Evolutionary conservation across 2,329 filamentous ascomycete genomes (phyloP).

Genomic region (Calonectria hawksworthii): DNA sequence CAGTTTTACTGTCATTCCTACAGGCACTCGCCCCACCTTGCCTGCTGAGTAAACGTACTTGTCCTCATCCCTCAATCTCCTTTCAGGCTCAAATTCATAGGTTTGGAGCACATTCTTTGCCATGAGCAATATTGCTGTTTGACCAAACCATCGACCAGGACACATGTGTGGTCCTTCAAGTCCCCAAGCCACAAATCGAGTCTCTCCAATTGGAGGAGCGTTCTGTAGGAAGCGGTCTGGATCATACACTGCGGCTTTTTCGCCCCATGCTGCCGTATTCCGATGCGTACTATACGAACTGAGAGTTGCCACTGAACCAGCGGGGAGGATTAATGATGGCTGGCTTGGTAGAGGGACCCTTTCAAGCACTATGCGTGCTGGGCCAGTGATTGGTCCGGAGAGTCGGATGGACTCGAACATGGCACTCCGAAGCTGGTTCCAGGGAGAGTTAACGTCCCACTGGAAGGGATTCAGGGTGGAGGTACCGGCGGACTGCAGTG

Average conservation of each 20-base stretch:
- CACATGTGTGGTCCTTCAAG: neutral
- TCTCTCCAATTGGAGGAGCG: neutral
- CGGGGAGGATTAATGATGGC: neutral
- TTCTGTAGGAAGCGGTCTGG: neutral
- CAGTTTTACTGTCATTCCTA: neutral
- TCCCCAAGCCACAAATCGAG: neutral
- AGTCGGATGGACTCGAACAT: neutral
- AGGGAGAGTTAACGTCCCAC: neutral
- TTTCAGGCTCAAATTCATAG: neutral
- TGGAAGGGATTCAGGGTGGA: neutral
- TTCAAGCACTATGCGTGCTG: neutral
- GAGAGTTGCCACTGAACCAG: neutral
- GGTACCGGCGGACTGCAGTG: neutral
- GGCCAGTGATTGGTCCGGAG: neutral
- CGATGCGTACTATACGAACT: neutral
- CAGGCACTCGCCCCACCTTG: neutral
- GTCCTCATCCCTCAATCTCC: neutral
- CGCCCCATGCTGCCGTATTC: neutral
- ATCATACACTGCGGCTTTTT: neutral
- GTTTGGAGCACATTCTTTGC: neutral
- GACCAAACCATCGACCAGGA: neutral
- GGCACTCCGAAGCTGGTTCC: neutral
- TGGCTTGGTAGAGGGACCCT: neutral
- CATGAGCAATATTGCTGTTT: neutral
- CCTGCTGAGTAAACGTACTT: neutral